These are phyloP conservation scores for Yamadazyma phyllophila DNA, from an alignment of 805 yeast species.

Conservation along the genomic window DNA sequence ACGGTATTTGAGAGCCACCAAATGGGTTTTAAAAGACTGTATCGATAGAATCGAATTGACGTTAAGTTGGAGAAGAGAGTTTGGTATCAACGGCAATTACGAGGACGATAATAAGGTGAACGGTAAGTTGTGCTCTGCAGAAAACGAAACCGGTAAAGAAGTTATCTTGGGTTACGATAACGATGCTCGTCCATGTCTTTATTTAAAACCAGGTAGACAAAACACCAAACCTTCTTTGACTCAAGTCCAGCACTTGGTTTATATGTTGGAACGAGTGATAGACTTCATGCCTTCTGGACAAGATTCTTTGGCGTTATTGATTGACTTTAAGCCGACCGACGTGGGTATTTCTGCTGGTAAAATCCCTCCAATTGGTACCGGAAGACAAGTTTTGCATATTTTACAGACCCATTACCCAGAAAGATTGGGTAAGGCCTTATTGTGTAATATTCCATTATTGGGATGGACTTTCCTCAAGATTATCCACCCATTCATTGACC, in stretches of 20 bases:
- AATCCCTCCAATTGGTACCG: slow-evolving; percentile 85
- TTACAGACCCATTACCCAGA: slow-evolving; percentile 98
- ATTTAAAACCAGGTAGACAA: slow-evolving; percentile 91
- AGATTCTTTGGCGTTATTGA: slow-evolving; percentile 85
- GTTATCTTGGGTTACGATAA: slow-evolving; percentile 88
- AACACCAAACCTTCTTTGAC: slow-evolving; percentile 86
- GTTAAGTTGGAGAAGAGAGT: slow-evolving; percentile 89
- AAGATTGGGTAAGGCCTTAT: slow-evolving; percentile 86
- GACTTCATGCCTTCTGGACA: slow-evolving; percentile 97
- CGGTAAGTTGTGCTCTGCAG: slow-evolving; percentile 54
- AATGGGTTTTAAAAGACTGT: slow-evolving; percentile 76
- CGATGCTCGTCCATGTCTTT: slow-evolving; percentile 87
- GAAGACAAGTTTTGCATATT: slow-evolving; percentile 89
- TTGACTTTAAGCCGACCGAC: slow-evolving; percentile 86
- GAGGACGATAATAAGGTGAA: slow-evolving; percentile 51
- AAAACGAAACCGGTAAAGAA: slow-evolving; percentile 91
- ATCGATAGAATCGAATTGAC: slow-evolving; percentile 73
- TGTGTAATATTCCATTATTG: slow-evolving; percentile 90
- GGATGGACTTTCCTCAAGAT: slow-evolving; percentile 91
- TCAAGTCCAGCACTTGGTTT: slow-evolving; percentile 96
- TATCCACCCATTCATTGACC: slow-evolving; percentile 95
- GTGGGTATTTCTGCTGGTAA: slow-evolving; percentile 57
- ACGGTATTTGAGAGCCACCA: slow-evolving; percentile 90
- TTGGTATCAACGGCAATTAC: slow-evolving; percentile 53
- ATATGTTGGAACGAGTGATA: slow-evolving; percentile 86